Base-by-base conservation (phyloP, 2,329 filamentous ascomycete genomes). In the Drechmeria coniospora region DNA sequence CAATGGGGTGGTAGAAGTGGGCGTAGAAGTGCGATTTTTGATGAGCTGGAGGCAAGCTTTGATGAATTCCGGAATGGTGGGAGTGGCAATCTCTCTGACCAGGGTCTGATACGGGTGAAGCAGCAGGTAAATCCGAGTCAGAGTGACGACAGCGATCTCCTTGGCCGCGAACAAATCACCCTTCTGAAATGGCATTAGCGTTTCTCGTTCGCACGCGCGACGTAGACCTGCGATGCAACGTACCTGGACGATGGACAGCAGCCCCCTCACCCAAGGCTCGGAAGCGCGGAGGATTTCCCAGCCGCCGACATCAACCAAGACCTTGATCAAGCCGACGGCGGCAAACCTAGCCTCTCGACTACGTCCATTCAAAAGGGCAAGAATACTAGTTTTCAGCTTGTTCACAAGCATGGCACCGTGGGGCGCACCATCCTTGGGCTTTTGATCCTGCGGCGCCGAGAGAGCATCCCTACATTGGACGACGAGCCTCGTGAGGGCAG, bases 31-130 rank as follows among this genome's bases (percentile, higher is more conserved):
- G 0, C 56, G 49, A 1, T 55, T 47, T 38, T 72, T 61, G 45
- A 68, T 54, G 24, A 87, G 61, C 41, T 77, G 73, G 24, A 93
- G 52, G 41, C 79, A 83, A 3, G 77, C 64, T 1, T 70, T 74
- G 25, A 86, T 65, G 43, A 87, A 92, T 2, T 67, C 57, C 2
- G 81, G 73, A 13, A 94, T 57, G 3, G 73, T 80, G 3, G 83
- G 83, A 0, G 84, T 92, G 1, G 80, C 86, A 34, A 94, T 81
- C 47, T 94, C 86, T 41, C 87, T 69, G 24, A 87, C 64, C 29
- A 94, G 61, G 7, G 82, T 90, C 33, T 79, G 81, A 45, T 84
- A 84, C 21, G 77, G 72, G 45, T 84, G 80, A 22, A 86, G 78
- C 20, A 90, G 67, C 39, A 74, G 66, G 55, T 90, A 94, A 40